A percentile compares a stretch with the other conserved stretches of the same genome.
Conservation (phyloP, 2,329 filamentous ascomycete species). For the Pseudogymnoascus pannorum region DNA sequence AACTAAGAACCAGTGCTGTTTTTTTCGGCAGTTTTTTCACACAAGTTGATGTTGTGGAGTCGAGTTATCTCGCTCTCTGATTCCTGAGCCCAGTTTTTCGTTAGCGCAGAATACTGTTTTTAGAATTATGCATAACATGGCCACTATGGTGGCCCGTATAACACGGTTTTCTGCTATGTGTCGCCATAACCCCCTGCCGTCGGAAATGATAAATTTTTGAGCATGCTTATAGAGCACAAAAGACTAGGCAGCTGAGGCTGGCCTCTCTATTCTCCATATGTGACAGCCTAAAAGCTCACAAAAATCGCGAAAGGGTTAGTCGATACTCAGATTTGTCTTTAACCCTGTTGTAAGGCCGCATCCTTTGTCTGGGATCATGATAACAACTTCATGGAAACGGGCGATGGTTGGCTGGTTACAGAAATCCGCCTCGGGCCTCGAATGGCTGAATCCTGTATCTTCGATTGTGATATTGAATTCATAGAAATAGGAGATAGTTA, state of each 20-base stretch:
- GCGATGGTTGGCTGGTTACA: too few species aligned
- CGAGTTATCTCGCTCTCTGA: not conserved
- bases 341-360: not conserved
- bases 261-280: not conserved
- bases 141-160: not conserved
- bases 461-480: too few species aligned
- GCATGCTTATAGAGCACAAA: not conserved
- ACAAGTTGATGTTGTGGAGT: not conserved
- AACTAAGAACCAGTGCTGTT: not conserved
- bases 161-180: not conserved
- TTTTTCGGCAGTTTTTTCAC: not conserved
- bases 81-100: not conserved
- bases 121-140: not conserved
- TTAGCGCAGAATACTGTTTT: not conserved
- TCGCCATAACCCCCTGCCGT: not conserved
- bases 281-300: not conserved
- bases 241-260: not conserved
- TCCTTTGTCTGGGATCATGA: not conserved
- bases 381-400: not conserved
- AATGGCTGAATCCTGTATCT: too few species aligned
- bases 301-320: not conserved
- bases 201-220: not conserved
- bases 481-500: too few species aligned
- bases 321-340: not conserved
- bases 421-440: not conserved